These are phyloP conservation scores for Gossypium stocksii DNA, from an alignment of 345 rosid genomes.

Conservation along the genomic window DNA sequence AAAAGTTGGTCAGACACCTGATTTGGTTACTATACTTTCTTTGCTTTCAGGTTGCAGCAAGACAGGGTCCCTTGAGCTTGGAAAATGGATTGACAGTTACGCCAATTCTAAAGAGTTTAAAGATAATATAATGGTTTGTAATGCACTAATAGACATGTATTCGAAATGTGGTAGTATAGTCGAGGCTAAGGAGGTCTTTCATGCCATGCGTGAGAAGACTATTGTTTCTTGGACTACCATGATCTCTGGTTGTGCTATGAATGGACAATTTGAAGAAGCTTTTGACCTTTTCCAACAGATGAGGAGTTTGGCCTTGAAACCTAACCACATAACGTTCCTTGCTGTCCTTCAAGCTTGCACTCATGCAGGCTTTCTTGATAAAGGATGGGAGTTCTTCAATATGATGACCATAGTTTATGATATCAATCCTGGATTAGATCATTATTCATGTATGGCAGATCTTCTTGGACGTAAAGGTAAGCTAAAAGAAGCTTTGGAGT, in stretches of 20 bases:
- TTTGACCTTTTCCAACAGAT: conserved; percentile 44
- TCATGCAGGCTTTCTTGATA: conserved; percentile 55
- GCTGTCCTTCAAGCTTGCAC: conserved; percentile 58
- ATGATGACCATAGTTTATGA: conserved; percentile 36
- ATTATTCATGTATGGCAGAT: conserved; percentile 63
- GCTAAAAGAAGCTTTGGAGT: conserved; percentile 43
- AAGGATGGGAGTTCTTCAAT: conserved; percentile 52
- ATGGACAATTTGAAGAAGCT: conserved; percentile 42
- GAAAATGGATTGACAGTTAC: conserved; percentile 48
- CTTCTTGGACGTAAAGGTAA: conserved; percentile 60
- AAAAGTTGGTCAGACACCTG: conserved; percentile 43
- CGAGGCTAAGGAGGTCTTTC: conserved; percentile 46
- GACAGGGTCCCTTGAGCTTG: conserved; percentile 52
- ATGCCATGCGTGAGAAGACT: conserved; percentile 38
- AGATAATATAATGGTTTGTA: conserved; percentile 39
- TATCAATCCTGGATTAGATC: conserved; percentile 49
- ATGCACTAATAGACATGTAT: conserved; percentile 66
- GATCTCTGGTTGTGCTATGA: conserved; percentile 62
- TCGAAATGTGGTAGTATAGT: conserved; percentile 56
- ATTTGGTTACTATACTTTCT: conserved; percentile 54
- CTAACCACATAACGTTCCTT: conserved; percentile 58
- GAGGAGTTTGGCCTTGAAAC: conserved; percentile 35
- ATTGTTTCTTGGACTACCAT: conserved; percentile 57
- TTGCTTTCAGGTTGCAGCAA: conserved; percentile 57
- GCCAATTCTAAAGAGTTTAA: conserved; percentile 36